A percentile compares a stretch with the other conserved stretches of the same genome.
phyloP scores from a whole-genome alignment of 768 basidiomycete genomes.

The Suillus subluteus region DNA sequence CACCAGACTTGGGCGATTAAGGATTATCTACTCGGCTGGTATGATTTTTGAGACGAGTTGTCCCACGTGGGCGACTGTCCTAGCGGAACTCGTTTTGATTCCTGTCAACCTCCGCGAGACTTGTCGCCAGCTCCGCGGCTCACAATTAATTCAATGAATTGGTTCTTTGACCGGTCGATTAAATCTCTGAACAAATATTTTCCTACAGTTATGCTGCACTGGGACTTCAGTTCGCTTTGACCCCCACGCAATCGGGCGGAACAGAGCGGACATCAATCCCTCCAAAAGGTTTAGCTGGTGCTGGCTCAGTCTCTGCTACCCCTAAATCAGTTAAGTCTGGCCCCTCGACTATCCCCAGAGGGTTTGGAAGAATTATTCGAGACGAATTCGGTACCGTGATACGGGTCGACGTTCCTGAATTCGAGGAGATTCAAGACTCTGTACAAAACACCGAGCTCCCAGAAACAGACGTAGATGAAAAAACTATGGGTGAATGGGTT shows the following conservation, averaged over 20 bases:
- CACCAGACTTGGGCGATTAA: background rate
- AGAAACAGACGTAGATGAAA: constrained; percentile 37
- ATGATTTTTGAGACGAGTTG: background rate
- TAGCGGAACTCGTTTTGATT: background rate
- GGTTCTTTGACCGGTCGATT: background rate
- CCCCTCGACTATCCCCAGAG: constrained; percentile 50
- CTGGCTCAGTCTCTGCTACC: background rate
- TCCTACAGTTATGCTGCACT: constrained; percentile 70
- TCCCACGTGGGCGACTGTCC: background rate
- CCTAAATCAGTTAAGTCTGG: constrained; percentile 7
- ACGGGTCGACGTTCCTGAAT: constrained; percentile 64
- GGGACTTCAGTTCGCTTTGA: constrained; percentile 71
- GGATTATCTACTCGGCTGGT: background rate
- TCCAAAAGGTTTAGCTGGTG: background rate
- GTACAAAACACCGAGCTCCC: background rate
- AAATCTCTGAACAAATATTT: background rate
- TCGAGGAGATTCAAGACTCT: constrained; percentile 35
- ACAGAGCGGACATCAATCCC: constrained; percentile 44
- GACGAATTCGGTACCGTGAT: constrained; percentile 79
- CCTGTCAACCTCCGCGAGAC: background rate
- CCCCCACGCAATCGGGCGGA: constrained; percentile 72
- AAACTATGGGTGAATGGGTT: constrained; percentile 44
- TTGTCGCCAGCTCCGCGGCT: background rate
- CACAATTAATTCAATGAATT: constrained; percentile 10
- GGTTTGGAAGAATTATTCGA: constrained; percentile 81